A percentile compares a stretch with the other conserved stretches of the same genome.
Conservation (phyloP, 208 protist genomes). For the Strigomonas galati region DNA sequence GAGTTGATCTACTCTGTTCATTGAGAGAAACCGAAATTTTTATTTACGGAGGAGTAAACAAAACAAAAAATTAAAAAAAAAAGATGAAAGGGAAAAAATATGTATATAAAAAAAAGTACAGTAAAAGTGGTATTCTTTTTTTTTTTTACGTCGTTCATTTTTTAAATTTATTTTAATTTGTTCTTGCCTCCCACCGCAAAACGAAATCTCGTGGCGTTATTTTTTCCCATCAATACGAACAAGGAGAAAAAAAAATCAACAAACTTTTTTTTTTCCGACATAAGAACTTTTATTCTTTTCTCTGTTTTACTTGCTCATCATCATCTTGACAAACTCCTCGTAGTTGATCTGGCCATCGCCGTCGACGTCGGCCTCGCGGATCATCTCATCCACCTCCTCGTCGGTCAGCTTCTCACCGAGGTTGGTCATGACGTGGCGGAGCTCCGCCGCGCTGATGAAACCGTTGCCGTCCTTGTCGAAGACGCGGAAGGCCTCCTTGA, state of each 20-base stretch:
- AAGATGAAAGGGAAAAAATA: conserved; percentile 10
- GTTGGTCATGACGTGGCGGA: conserved; percentile 94
- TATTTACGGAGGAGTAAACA: neutral
- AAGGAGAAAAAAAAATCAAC: conserved; percentile 7
- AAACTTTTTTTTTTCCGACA: conserved; percentile 4
- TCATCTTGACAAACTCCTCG: conserved; percentile 5
- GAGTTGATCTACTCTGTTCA: no score
- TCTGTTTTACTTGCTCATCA: neutral
- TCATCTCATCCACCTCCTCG: conserved; percentile 91
- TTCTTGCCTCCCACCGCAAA: no score
- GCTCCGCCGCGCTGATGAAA: conserved; percentile 92
- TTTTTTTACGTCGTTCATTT: conserved; percentile 3
- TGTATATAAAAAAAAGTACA: conserved; percentile 16
- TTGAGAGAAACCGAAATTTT: conserved; percentile 1
- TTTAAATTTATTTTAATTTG: neutral
- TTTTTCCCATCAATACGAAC: neutral
- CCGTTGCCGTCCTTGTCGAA: conserved; percentile 96
- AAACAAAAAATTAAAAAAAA: conserved; percentile 5
- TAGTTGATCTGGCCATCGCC: conserved; percentile 77
- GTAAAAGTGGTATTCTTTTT: conserved; percentile 9
- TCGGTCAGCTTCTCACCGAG: conserved; percentile 93
- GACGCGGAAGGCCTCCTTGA: conserved; percentile 95
- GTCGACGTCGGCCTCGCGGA: conserved; percentile 86
- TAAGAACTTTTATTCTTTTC: neutral
- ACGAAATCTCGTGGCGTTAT: no score